phyloP scores from a whole-genome alignment of 2,329 filamentous ascomycete species.

The Dissoconium aciculare region DNA sequence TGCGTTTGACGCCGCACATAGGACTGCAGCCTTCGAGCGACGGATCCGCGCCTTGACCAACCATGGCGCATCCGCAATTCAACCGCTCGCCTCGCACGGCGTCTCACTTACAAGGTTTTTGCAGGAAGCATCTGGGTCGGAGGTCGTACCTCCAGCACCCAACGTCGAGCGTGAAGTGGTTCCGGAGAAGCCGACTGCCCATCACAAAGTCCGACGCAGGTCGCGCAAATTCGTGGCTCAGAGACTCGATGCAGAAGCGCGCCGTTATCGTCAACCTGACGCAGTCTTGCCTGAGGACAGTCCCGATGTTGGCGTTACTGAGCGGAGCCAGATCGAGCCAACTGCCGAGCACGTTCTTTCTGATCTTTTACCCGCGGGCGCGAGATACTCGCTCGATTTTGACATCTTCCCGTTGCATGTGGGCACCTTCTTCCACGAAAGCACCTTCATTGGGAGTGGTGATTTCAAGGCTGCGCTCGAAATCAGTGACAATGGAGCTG shows the following conservation, averaged over 20 bases:
- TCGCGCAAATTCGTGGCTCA: slow-evolving; percentile 25
- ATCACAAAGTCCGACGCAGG: slow-evolving; percentile 12
- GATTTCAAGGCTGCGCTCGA: slow-evolving; percentile 35
- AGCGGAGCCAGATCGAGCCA: too few species aligned
- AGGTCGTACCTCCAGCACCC: too few species aligned
- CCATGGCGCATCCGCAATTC: slow-evolving; percentile 8
- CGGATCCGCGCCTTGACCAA: slow-evolving; percentile 19
- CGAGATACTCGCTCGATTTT: slow-evolving; percentile 39
- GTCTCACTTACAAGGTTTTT: slow-evolving; percentile 21
- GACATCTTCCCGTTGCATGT: slow-evolving; percentile 34
- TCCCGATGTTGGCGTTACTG: slow-evolving; percentile 3
- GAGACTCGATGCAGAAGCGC: slow-evolving; percentile 32
- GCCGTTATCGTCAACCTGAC: slow-evolving; percentile 33
- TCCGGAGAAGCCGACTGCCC: too few species aligned
- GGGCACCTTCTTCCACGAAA: slow-evolving; percentile 41
- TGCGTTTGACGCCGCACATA: slow-evolving; percentile 23
- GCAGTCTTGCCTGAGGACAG: slow-evolving; percentile 18
- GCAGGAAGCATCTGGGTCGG: too few species aligned
- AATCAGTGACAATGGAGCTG: slow-evolving; percentile 29
- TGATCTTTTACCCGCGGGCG: slow-evolving; percentile 36
- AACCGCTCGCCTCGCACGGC: slow-evolving; percentile 6
- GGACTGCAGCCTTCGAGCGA: slow-evolving; percentile 25
- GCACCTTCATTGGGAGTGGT: slow-evolving; percentile 44
- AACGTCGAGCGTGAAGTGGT: too few species aligned
- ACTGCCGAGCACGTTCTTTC: too few species aligned